Conservation (phyloP, 2,329 filamentous ascomycete genomes). For the Verticillium longisporum region DNA sequence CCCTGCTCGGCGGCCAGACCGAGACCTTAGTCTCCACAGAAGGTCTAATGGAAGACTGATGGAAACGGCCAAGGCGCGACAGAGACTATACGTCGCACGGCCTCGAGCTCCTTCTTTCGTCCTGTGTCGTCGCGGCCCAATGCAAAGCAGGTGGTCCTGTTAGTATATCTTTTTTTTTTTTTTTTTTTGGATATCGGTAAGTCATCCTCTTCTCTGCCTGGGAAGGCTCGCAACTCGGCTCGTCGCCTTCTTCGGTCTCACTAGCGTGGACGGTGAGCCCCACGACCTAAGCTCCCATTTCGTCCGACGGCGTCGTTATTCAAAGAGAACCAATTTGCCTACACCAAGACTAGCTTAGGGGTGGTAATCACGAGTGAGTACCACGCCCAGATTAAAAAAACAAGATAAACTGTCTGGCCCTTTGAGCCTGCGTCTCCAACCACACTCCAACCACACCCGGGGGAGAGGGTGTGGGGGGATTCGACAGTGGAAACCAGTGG, state of each 20-base stretch:
- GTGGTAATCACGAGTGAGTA: not conserved
- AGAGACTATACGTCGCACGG: not conserved
- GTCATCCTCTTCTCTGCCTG: not conserved
- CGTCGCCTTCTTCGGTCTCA: not conserved
- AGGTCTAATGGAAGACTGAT: constrained; percentile 31
- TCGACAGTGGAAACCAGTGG: constrained; percentile 7
- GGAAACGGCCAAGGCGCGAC: constrained; percentile 5
- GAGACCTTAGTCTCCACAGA: constrained; percentile 25
- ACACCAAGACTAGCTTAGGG: not conserved
- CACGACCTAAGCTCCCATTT: not conserved
- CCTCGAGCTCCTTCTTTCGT: not conserved
- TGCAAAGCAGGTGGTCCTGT: not conserved
- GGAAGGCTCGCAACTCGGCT: not conserved
- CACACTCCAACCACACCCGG: not conserved
- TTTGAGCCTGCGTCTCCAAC: too few relatives aligned
- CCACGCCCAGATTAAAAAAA: not conserved
- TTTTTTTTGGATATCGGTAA: not conserved
- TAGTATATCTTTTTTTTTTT: not conserved
- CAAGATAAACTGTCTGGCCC: too few relatives aligned
- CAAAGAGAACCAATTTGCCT: not conserved
- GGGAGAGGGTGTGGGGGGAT: not conserved
- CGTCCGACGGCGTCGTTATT: not conserved
- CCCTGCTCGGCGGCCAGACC: not conserved
- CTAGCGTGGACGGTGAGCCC: not conserved
- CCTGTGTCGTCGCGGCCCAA: not conserved